These are phyloP conservation scores for Tolypocladium inflatum DNA, from an alignment of 2,329 filamentous ascomycete species.

Conservation along the genomic window DNA sequence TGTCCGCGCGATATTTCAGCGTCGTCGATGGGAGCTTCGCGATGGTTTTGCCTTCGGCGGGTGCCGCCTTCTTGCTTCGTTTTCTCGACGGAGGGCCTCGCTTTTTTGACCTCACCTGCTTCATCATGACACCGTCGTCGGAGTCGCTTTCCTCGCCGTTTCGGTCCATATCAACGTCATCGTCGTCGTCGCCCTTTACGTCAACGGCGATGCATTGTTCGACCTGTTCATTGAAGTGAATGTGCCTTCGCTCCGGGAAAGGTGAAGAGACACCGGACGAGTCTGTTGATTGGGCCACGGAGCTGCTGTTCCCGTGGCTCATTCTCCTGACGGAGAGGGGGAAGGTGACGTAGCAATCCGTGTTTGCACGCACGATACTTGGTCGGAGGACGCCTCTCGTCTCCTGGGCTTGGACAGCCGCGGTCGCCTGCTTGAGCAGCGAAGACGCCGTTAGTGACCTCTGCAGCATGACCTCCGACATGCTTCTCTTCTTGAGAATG, in stretches of 20 bases:
- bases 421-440: constrained; percentile 79
- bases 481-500: constrained; percentile 92
- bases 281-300: constrained; percentile 52
- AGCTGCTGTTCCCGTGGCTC: constrained; percentile 53
- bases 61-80: constrained; percentile 26
- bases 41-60: constrained; percentile 71
- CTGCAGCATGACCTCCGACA: constrained; percentile 92
- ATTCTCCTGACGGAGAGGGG: constrained; percentile 52
- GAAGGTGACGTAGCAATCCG: constrained; percentile 61
- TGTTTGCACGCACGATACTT: constrained; percentile 51
- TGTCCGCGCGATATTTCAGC: constrained; percentile 73
- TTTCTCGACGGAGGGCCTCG: constrained; percentile 40
- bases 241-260: constrained; percentile 66
- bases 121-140: constrained; percentile 80
- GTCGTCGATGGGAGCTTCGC: constrained; percentile 82
- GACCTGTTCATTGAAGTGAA: constrained; percentile 94
- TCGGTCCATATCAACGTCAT: constrained; percentile 49
- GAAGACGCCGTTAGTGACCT: constrained; percentile 81
- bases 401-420: constrained; percentile 75
- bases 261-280: constrained; percentile 62
- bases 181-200: constrained; percentile 67
- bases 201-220: constrained; percentile 94
- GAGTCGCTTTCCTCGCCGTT: constrained; percentile 56
- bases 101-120: constrained; percentile 49
- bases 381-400: constrained; percentile 42